Evolutionary conservation across 2,329 filamentous ascomycete species (phyloP), one percentile per base, ranked within the genome.

Genomic region (Fusarium oligoseptatum): DNA sequence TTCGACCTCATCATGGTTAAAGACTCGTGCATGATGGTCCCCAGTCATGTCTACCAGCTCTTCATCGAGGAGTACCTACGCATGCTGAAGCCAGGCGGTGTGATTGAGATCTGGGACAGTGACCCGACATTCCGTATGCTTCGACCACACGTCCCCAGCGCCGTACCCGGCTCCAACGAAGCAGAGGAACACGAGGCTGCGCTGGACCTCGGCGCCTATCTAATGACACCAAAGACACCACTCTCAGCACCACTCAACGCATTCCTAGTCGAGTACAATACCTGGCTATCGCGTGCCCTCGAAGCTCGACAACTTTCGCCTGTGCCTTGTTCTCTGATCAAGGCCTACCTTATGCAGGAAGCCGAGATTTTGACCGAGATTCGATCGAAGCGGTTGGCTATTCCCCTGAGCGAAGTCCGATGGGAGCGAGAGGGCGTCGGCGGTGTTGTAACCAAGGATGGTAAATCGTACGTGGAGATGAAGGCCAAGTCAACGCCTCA

Each of bases 1-100:
- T 98, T 97, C 81, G 95, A 98, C 81, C 88, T 98, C 45, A 89
- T 98, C 77, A 95, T 98, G 87, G 88, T 94, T 79, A 98, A 98
- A 82, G 95, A 98, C 80, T 85, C 95, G 78, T 92, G 91, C 64
- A 87, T 97, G 73, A 89, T 85, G 24, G 84, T 90, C n/a, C 87
- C 92, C 9, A 89, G 89, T 29, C 84, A 89, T 52, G 85, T 90
- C 67, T 89, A 91, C 37, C 87, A 90, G 60, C 37, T 73, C 6
- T 81, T 90, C 29, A 85, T 91, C 68, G 92, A 94, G 74, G 95
- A 98, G 80, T 93, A 92, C 71, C 85, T 96, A 55, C 93, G 95
- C 20, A 84, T 97, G 14, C 85, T 98, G 39, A 91, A 89, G 74
- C 92, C 93, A 0, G 95, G 94, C 17, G 96, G 96, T 6, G 90